A percentile compares a stretch with the other conserved stretches of the same genome.
These are phyloP conservation scores for Plasmodium fragile DNA, from an alignment of 169 alveolate species.

Conservation along the genomic window DNA sequence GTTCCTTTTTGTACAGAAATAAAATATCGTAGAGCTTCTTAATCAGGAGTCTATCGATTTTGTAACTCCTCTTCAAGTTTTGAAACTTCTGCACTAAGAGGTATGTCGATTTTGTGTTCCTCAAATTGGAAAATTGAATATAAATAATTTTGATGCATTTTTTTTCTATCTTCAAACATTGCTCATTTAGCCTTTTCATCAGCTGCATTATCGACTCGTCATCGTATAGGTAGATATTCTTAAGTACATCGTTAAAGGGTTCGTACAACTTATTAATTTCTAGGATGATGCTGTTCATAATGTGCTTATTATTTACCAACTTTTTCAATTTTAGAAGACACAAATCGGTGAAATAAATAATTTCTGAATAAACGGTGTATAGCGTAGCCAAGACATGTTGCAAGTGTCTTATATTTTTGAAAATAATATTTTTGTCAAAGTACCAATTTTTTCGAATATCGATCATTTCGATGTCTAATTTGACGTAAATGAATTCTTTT, in stretches of 20 bases:
- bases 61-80: conserved; percentile 55
- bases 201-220: conserved; percentile 69
- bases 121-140: conserved; percentile 65
- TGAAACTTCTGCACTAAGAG: conserved; percentile 58
- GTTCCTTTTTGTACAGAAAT: conserved; percentile 54
- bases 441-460: conserved; percentile 76
- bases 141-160: conserved; percentile 65
- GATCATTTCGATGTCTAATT: conserved; percentile 66
- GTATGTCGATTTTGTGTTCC: conserved; percentile 57
- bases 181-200: conserved; percentile 71
- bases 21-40: conserved; percentile 58
- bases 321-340: conserved; percentile 74
- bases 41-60: conserved; percentile 72
- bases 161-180: conserved; percentile 59
- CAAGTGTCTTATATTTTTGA: conserved; percentile 61
- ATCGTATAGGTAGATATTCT: conserved; percentile 65
- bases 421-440: conserved; percentile 61
- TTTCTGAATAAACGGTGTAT: conserved; percentile 72
- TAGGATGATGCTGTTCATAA: conserved; percentile 53
- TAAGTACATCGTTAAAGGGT: conserved; percentile 61
- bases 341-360: conserved; percentile 71
- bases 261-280: conserved; percentile 69
- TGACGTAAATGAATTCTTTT: conserved; percentile 70
- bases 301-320: conserved; percentile 57
- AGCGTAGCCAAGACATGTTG: conserved; percentile 67